Base-by-base conservation (phyloP, 495 filamentous ascomycete species). In the Trichocladium uniseriatum region DNA sequence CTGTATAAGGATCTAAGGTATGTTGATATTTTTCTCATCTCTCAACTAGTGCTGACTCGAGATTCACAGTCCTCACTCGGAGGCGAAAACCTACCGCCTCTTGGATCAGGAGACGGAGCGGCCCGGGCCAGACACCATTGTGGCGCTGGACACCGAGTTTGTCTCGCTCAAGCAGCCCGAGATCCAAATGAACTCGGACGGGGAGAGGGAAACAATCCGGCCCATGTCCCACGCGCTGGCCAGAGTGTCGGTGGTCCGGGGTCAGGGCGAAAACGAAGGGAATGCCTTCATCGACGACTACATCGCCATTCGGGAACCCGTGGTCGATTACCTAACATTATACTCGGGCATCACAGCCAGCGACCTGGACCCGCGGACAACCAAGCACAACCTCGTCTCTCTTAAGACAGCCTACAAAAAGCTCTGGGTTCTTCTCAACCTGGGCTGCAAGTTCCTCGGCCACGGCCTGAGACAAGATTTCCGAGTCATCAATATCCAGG, bases 371-470 rank as follows among this genome's bases (percentile, higher is more conserved):
- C 77, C 80, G 3, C 71, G 71, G 27, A 78, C 74, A 7, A 86
- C 86, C 14, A 76, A 72, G 32, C 89, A 94, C 66, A 83, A 86
- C 45, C 76, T 96, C 0, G 86, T 97, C 7, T 75, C 83, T 9
- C 74, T 96, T 24, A 99, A 97, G 64, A 78, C 81, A 15, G 91
- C 89, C 7, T 97, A 97, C 72, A 99, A 97, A 62, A 95, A 95
- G 60, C 80, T 99, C 24, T 99, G 92, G 92, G 76, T 97, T 11
- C 79, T 99, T 7, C 78, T 97, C 8, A 97, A 99, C 61, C 75
- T 96, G 1, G 92, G 94, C 24, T 94, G 87, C 67, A 73, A 85
- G 38, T 99, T 99, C 65, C 80, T 99, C 24, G 92, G 92, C 7
- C 92, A 99, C 63, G 88, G 89, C 8, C 69, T 99, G 20, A 81